Evolutionary conservation across 139 green algal species (phyloP), one percentile per base, ranked within the genome.

Genomic region (Pycnococcus provasolii): DNA sequence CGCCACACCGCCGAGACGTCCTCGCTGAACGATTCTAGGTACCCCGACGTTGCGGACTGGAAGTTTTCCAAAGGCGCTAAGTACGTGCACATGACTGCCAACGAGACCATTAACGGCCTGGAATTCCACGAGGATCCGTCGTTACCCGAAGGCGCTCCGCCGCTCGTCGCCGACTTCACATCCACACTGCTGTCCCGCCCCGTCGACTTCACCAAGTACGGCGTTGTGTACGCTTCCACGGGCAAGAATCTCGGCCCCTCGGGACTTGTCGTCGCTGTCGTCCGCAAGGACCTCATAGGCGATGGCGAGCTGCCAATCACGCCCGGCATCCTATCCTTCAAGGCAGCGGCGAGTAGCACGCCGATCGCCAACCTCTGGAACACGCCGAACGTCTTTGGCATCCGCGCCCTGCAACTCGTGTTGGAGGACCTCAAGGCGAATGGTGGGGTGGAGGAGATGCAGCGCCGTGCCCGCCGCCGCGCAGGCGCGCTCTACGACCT

Each of bases 81-180:
- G 62, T 53, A 58, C 43, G 62, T 68, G 62, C 51, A 68, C 83
- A 92, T 95, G 77, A 96, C 90, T 77, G 88, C 94, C 80, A 96
- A 96, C 70, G 90, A 96, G 80, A 96, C 90, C 47, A 95, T 96
- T 58, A 80, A 90, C 65, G 90, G 90, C 46, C 87, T 96, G 40
- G 90, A 95, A 80, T 95, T 96, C 81, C 88, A 86, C 13, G 64
- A 87, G 37, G 67, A 75, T 40, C 86, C 86, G 7, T 78, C 81
- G 13, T 80, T 91, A 5, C 40, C 62, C 39, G 6, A n/a, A 26
- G 74, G 59, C 42, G 80, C 79, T 39, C 79, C 81, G 41, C 63
- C 54, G 4, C 82, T 96, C 51, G 79, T 95, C 6, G 83, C 83
- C 2, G 90, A 96, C 82, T 94, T 96, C 85, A 89, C 81, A 42